Conservation (phyloP, 1,139 yeast species). For the Suhomyces yuchorum region DNA sequence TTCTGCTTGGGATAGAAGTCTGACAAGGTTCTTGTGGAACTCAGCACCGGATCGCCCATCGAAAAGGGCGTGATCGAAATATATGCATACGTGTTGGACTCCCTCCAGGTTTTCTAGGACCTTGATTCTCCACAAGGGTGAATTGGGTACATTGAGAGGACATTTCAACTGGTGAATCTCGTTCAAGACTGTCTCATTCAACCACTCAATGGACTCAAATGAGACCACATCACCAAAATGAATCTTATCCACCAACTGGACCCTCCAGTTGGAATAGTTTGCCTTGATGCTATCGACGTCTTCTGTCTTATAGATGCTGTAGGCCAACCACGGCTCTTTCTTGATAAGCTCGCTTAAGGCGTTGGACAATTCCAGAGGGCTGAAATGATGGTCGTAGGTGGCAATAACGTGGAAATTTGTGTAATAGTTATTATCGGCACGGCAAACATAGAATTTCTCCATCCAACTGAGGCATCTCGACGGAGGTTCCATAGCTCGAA, state of each 20-base stretch:
- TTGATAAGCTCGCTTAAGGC: constrained; percentile 27
- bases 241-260: constrained; percentile 24
- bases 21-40: constrained; percentile 17
- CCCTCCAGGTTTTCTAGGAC: constrained; percentile 16
- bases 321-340: constrained; percentile 27
- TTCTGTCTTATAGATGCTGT: constrained; percentile 22
- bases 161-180: constrained; percentile 21
- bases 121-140: constrained; percentile 35
- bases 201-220: constrained; percentile 17
- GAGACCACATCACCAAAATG: constrained; percentile 31
- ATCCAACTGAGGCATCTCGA: constrained; percentile 6
- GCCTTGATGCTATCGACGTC: constrained; percentile 14
- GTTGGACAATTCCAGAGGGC: constrained; percentile 23
- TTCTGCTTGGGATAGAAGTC: constrained; percentile 12
- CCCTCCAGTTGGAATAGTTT: constrained; percentile 21
- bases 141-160: constrained; percentile 16
- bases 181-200: constrained; percentile 20
- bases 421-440: constrained; percentile 27
- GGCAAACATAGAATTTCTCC: constrained; percentile 28
- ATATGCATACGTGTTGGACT: constrained; percentile 13
- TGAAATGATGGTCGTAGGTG: constrained; percentile 23
- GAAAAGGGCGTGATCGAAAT: constrained; percentile 18
- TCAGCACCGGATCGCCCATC: constrained; percentile 20
- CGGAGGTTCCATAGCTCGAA: not conserved
- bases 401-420: constrained; percentile 34